Base-by-base conservation (phyloP, 169 alveolate genomes). In the Plasmodium relictum region DNA sequence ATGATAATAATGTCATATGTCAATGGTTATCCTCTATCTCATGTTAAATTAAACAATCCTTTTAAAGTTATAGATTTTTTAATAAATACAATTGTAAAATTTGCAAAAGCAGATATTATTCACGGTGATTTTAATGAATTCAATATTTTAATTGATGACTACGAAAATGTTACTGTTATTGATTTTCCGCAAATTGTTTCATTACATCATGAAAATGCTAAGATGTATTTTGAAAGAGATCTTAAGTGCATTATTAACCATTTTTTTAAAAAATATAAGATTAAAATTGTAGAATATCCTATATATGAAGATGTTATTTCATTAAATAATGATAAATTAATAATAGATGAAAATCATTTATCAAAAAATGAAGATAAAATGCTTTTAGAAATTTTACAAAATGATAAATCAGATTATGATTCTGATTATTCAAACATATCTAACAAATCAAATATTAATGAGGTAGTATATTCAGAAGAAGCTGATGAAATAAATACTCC, bases 81-180 rank as follows among this genome's bases (percentile, higher is more conserved):
- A 45, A 41, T 50, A 63, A 93, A 94, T 92, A 91, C 73, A 44
- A 93, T 97, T 37, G 93, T 95, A 39, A 95, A 96, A 70, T 90
- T 98, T 86, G 99, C 99, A 5, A 96, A 97, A 71, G 90, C 97
- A 62, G 99, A 99, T n/a, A 92, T 99, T 39, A 97, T 99, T 50
- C 99, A 99, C 93, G 99, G 99, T 1, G 99, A 99, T 86, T 98
- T 98, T 94, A 99, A 99, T 88, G 99, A 98, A 74, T 99, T 99
- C 94, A 99, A 99, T 94, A 92, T 99, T 58, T 89, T 99, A 92
- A 94, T 98, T 52, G 92, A 93, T 76, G 96, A 95, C 54, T 93
- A 96, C n/a, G 97, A 95, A 78, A 94, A 94, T 48, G 92, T 97
- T 62, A 96, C 98, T 0, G 83, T 97, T 86, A 97, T 97, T 45